Base-by-base conservation (phyloP, 768 basidiomycete genomes). In the Phylloporus arenicola region DNA sequence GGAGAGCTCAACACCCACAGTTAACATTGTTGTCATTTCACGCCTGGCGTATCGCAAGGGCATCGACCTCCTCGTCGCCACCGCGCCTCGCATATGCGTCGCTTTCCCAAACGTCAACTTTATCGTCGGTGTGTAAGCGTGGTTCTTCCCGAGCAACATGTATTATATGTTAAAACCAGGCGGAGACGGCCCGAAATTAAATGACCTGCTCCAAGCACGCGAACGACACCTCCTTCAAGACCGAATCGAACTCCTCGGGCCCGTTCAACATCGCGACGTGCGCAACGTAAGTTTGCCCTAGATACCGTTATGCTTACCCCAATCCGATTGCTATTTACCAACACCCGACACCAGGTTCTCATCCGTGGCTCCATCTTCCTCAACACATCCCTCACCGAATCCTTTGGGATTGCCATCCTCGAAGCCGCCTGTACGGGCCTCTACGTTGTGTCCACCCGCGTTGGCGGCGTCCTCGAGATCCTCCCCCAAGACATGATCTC, bases 371-470 rank as follows among this genome's bases (percentile, higher is more conserved):
- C 89, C 12, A 93, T 99, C 53, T 99, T 87, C 70, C 75, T 99
- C 74, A 96, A 94, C 62, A 94, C 96, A 0, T 94, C 92, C 0
- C 77, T 98, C 22, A 98, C 95, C 1, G 96, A 98, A 65, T 81
- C 96, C 0, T 99, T 98, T 57, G 95, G 96, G 0, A 98, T 95
- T 56, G 90, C 88, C n/a, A 93, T 95, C 56, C 78, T 99, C 38
- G 96, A 99, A 72, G 96, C 95, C 0, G 96, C 96, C 0, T 94
- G 90, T 56, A 83, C 92, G 0, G 95, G 96, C 1, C 75, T 97
- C 14, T 95, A 95, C 62, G 87, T 97, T 44, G 95, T 98, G 43
- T 86, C 86, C 37, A 98, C 96, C 0, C 82, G 84, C 39, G 95
- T 97, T 0, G 96, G 96, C 0, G 96, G 96, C 1, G 90, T 97